Evolutionary conservation across 1,284 basidiomycete genomes (phyloP), one percentile per base, ranked within the genome.

Genomic region (Schizopora paradoxa): DNA sequence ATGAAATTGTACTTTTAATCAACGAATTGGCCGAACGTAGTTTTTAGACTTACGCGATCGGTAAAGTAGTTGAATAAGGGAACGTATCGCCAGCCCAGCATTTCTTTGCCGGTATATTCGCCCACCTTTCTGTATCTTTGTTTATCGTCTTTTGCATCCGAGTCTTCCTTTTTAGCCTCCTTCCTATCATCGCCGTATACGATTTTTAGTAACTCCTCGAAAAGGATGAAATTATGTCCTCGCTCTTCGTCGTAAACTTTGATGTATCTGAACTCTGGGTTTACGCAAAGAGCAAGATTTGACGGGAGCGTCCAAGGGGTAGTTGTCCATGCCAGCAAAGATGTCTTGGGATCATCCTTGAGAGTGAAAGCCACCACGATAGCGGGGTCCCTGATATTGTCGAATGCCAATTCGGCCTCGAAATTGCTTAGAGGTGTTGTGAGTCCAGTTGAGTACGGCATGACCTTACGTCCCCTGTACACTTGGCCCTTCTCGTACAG

Each of bases 241-340:
- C 81, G 82, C 56, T 92, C 86, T 54, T 89, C 76, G 59, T 99
- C 96, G 66, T 93, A 83, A 58, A 99, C 94, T 68, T 99, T 99
- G 78, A 98, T 74, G 66, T 99, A 99, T 25, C 82, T 94, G 61
- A 87, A 91, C 52, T 95, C 89, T 25, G 96, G 95, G 66, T 99
- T 91, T 6, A 98, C 96, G 59, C 95, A 98, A 45, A 99, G 77
- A 0, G 79, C 92, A 36, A 99, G 74, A 67, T 99, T 99, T 45
- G 92, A 94, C 2, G 96, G 95, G 5, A 99, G 73, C 0, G 96
- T 99, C 93, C 95, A 99, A 0, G 96, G 96, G 0, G 96, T 99
- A 16, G 95, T 99, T 18, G 95, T 99, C 95, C 95, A 99, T 6
- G 96, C 96, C 33, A 99, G 73, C 28, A 99, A 71, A 5, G 90